phyloP scores from a whole-genome alignment of 1,284 basidiomycete species.

The Taiwanofungus camphoratus region DNA sequence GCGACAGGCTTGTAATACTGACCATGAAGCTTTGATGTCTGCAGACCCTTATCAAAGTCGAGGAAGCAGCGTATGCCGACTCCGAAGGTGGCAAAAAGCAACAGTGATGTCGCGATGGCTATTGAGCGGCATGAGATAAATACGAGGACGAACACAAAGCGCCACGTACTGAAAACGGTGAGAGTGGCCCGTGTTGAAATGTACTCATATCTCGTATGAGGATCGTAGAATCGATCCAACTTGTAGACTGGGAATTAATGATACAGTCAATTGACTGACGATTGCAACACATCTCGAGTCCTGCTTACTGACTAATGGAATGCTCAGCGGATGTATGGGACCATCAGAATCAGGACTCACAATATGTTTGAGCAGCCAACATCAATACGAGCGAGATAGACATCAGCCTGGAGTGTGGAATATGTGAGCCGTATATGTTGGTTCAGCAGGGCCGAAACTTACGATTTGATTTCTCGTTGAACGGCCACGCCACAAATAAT shows the following conservation, averaged over 20 bases:
- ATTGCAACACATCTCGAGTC: not conserved
- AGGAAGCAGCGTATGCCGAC: slow-evolving; percentile 73
- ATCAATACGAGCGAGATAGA: slow-evolving; percentile 61
- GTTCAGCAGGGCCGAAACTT: slow-evolving; percentile 13
- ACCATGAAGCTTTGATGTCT: slow-evolving; percentile 68
- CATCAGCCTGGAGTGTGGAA: slow-evolving; percentile 63
- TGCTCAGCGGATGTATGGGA: slow-evolving; percentile 19
- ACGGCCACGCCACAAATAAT: slow-evolving; percentile 63
- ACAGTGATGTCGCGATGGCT: slow-evolving; percentile 71
- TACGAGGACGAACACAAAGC: not conserved
- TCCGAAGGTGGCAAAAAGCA: slow-evolving; percentile 65
- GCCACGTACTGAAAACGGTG: slow-evolving; percentile 68
- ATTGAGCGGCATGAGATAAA: slow-evolving; percentile 4
- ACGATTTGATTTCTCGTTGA: slow-evolving; percentile 76
- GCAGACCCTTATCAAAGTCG: slow-evolving; percentile 74
- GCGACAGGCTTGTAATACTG: slow-evolving; percentile 39
- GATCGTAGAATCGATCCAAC: slow-evolving; percentile 71
- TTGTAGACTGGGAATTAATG: slow-evolving; percentile 56
- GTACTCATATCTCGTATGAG: slow-evolving; percentile 48
- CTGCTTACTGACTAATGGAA: slow-evolving; percentile 46
- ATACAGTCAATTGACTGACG: slow-evolving; percentile 1
- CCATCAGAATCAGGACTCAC: slow-evolving; percentile 38
- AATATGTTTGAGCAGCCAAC: slow-evolving; percentile 69
- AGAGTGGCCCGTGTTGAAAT: slow-evolving; percentile 68
- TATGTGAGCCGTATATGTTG: not conserved